A percentile compares a stretch with the other conserved stretches of the same genome.
phyloP scores from a whole-genome alignment of 371 early-diverging fungal species.

The Mortierella sp. region DNA sequence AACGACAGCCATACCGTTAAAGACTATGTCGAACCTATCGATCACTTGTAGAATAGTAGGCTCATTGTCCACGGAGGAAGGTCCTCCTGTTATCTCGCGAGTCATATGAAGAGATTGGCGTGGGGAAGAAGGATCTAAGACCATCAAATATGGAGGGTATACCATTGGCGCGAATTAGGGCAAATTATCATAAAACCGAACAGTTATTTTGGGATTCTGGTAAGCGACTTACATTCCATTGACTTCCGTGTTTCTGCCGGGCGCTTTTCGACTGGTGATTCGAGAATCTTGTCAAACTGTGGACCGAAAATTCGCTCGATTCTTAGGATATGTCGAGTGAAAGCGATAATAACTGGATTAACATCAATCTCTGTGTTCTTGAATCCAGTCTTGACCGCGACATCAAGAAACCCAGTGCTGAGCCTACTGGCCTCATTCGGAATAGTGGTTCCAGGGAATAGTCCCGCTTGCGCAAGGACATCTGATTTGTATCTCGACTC shows the following conservation, averaged over 20 bases:
- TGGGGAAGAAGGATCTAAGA: conserved; percentile 43
- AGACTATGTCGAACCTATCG: conserved; percentile 48
- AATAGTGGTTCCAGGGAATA: conserved; percentile 28
- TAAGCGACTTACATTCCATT: conserved; percentile 31
- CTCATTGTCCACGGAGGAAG: not conserved
- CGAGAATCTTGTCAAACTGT: conserved; percentile 59
- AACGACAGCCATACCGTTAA: conserved; percentile 54
- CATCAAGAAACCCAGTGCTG: conserved; percentile 66
- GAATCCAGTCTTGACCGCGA: conserved; percentile 61
- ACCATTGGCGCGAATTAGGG: no score
- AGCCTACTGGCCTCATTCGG: conserved; percentile 38
- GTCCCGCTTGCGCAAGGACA: conserved; percentile 24
- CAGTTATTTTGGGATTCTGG: no score
- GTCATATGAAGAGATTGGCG: conserved; percentile 45
- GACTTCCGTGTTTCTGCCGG: conserved; percentile 27
- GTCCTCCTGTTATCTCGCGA: conserved; percentile 22
- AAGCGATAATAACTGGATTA: conserved; percentile 79
- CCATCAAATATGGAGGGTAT: not conserved
- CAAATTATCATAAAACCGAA: not conserved
- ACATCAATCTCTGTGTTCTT: conserved; percentile 63
- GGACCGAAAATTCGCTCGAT: conserved; percentile 80
- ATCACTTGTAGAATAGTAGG: conserved; percentile 25
- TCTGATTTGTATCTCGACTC: conserved; percentile 50
- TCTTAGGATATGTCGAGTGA: conserved; percentile 76
- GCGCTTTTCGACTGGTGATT: conserved; percentile 48